These are phyloP conservation scores for Salvia sclarea DNA, from an alignment of 305 asterid species.

Conservation along the genomic window DNA sequence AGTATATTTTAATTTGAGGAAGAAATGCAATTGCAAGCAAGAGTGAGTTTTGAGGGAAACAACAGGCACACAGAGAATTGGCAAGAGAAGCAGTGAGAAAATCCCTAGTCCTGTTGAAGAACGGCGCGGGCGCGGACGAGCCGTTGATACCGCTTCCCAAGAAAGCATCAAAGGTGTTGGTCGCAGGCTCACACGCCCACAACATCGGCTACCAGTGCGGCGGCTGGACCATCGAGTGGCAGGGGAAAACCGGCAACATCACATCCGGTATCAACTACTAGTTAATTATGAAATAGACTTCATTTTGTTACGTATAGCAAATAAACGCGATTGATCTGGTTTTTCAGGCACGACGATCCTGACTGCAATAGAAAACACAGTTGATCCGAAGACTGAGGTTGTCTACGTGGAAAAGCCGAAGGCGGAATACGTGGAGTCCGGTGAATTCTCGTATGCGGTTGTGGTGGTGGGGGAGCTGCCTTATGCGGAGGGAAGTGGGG, in stretches of 20 bases:
- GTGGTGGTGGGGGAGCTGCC: constrained; percentile 57
- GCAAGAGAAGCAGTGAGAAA: constrained; percentile 63
- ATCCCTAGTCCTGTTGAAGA: constrained; percentile 58
- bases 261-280: constrained; percentile 42
- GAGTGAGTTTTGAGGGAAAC: neutral
- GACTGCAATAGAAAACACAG: constrained; percentile 44
- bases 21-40: neutral
- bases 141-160: constrained; percentile 52
- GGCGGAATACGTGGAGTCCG: constrained; percentile 34
- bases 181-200: constrained; percentile 57
- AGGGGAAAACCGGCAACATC: constrained; percentile 49
- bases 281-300: too few species aligned
- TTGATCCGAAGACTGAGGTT: constrained; percentile 41
- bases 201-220: constrained; percentile 59
- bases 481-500: constrained; percentile 42
- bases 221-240: constrained; percentile 67
- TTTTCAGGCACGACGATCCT: constrained; percentile 58
- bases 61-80: constrained; percentile 52
- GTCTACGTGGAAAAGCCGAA: constrained; percentile 45
- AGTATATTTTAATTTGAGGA: too few species aligned
- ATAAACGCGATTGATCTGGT: too few species aligned
- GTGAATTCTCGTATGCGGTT: constrained; percentile 45
- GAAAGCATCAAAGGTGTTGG: constrained; percentile 44
- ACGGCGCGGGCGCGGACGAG: constrained; percentile 36
- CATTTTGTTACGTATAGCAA: neutral